Conservation (phyloP, 495 filamentous ascomycete genomes). For the Immersiella caudata region DNA sequence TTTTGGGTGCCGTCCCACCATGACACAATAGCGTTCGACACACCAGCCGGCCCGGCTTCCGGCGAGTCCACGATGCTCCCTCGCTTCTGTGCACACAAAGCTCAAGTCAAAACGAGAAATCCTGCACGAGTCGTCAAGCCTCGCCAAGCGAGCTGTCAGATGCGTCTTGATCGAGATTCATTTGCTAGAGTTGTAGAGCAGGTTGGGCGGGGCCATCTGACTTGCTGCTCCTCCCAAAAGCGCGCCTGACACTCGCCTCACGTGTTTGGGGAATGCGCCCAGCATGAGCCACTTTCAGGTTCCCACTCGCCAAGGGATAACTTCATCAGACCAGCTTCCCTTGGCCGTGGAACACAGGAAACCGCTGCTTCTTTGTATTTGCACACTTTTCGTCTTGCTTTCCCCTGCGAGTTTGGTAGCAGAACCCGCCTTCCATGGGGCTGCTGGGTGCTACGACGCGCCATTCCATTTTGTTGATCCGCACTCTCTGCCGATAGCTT, state of each 20-base stretch:
- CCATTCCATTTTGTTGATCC: background rate
- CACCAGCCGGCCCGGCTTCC: background rate
- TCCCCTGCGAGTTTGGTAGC: background rate
- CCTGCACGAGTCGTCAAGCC: background rate
- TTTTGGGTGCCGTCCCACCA: slow-evolving; percentile 1
- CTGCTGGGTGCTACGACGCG: slow-evolving; percentile 1
- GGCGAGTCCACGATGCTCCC: background rate
- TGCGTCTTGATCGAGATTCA: background rate
- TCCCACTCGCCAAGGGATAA: slow-evolving; percentile 4
- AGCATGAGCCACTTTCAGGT: slow-evolving; percentile 8
- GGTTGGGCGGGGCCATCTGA: background rate
- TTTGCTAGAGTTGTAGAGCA: background rate
- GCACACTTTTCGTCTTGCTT: background rate
- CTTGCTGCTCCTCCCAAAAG: background rate
- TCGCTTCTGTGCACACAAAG: background rate
- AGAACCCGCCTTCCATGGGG: slow-evolving; percentile 4
- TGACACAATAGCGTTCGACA: background rate
- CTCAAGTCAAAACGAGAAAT: background rate
- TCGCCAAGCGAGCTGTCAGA: background rate
- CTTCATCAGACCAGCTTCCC: slow-evolving; percentile 4
- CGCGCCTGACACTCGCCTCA: background rate
- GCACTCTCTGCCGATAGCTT: background rate
- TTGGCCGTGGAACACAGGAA: slow-evolving; percentile 10
- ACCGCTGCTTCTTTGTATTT: slow-evolving; percentile 10
- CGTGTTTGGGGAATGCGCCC: background rate